Evolutionary conservation across 768 basidiomycete species (phyloP), one percentile per base, ranked within the genome.

Genomic region (Boletus huronensis): DNA sequence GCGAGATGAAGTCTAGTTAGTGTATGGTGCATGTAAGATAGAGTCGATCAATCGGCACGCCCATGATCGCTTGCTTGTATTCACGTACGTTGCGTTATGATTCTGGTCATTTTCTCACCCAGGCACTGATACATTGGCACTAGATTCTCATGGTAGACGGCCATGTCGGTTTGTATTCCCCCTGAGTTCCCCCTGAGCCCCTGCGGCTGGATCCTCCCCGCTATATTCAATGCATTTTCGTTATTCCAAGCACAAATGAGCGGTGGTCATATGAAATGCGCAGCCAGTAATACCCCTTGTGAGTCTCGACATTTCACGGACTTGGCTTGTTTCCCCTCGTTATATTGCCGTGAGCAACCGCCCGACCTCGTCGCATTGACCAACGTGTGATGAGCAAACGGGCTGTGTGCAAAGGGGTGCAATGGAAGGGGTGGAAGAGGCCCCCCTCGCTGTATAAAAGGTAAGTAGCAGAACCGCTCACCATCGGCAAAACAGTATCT

Each of bases 391-490:
- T 19, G 48, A 16, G 21, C 5, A 16, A 53, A 17, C 7, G 14
- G 25, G 39, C 39, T 35, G 38, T 41, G 26, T 28, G 5, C 19
- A 21, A 23, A 21, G 4, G 3, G 32, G 17, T 25, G 32, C 21
- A 3, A 17, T 0, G 5, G 10, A 9, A 44, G 13, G 40, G 23
- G 23, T 2, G 23, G 23, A 23, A 17, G 14, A 44, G 6, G 21
- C 6, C 5, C 2, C 17, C 29, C n/a, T 21, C 28, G 8, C 21
- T 9, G 29, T 61, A 59, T 59, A 59, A 59, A 54, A 31, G 25
- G 7, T 21, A 17, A 6, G 34, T 11, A 6, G 10, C 1, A 17
- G 19, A 29, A 10, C 19, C 2, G 1, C 8, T 48, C 29, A 51
- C 5, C 36, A 44, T 32, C 47, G 45, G 40, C 14, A 16, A 50